These are phyloP conservation scores for Paecilomyces sp. DNA, from an alignment of 2,329 filamentous ascomycete genomes.

Conservation along the genomic window DNA sequence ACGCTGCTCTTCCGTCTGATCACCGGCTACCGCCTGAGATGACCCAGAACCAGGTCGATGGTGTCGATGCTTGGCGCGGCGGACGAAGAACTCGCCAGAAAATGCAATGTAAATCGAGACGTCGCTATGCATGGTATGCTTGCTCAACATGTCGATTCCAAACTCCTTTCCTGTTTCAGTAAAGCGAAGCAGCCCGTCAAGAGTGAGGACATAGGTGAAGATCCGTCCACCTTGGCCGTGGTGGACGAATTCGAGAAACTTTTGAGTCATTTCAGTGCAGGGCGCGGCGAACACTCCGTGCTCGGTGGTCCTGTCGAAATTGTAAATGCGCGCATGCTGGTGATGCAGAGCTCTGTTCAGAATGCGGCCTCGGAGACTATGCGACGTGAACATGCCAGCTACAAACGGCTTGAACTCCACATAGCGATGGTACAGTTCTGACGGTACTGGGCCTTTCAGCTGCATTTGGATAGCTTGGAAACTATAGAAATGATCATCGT, in stretches of 20 bases:
- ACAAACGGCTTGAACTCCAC: conserved; percentile 91
- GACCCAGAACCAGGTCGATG: conserved; percentile 19
- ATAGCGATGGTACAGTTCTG: conserved; percentile 78
- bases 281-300: conserved; percentile 62
- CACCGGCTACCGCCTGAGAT: conserved; percentile 27
- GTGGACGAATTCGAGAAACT: conserved; percentile 80
- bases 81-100: conserved; percentile 87
- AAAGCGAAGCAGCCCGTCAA: conserved; percentile 81
- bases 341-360: conserved; percentile 82
- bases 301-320: conserved; percentile 70
- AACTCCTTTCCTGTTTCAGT: conserved; percentile 96
- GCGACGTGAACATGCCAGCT: conserved; percentile 75
- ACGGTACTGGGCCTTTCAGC: conserved; percentile 72
- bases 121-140: conserved; percentile 95
- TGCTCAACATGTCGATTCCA: conserved; percentile 84
- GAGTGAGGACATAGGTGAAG: conserved; percentile 85
- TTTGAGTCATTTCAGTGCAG: conserved; percentile 62
- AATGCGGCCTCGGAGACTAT: conserved; percentile 69
- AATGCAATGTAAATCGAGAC: conserved; percentile 87
- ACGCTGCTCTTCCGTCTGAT: conserved; percentile 25
- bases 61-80: conserved; percentile 50
- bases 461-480: conserved; percentile 94
- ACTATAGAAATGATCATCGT: conserved; percentile 37
- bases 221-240: conserved; percentile 79
- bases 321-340: conserved; percentile 84